Evolutionary conservation across 768 basidiomycete species (phyloP), one percentile per base, ranked within the genome.

Genomic region (Mycena capillaripes): DNA sequence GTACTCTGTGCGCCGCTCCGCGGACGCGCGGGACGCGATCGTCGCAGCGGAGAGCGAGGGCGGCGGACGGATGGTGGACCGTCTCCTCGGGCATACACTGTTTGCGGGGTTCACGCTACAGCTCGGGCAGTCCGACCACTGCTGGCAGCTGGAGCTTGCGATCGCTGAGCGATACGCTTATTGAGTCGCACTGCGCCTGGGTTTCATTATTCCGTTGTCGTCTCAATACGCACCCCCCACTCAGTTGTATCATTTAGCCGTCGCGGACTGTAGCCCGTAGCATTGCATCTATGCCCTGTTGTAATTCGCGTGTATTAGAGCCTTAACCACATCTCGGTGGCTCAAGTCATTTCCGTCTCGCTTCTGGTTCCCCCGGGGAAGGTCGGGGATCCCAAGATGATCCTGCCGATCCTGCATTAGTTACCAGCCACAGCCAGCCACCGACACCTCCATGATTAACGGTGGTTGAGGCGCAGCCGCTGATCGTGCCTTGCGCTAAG

Each of bases 51-150:
- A 72, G 59, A 21, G 52, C 38, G 44, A 21, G 0, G 59, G 65
- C 21, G 32, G 56, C 1, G 70, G 59, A 12, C 64, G 70, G 25
- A 29, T 66, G 5, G 65, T 67, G 9, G 70, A 72, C 36, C 64
- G 36, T 12, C 36, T 72, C 17, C 53, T 72, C 29, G 70, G 70
- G 4, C 38, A 67, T 14, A 72, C 70, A 2, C 21, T 56, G 32
- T 72, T 72, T 25, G 65, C 65, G 16, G 70, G 70, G 12, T 23
- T 72, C 2, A 40, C 65, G 1, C 8, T 27, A 16, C 58, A 38
- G 42, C 17, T 21, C 3, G 65, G 34, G 1, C 16, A 56, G 23
- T 27, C 59, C 1, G 70, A 67, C 42, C 56, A 71, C 52, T 61
- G 38, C 10, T 67, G 58, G 59, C 65, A 67, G 70, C 59, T 72